Conservation (phyloP, 1,284 basidiomycete species). For the Rhodotorula sp. region DNA sequence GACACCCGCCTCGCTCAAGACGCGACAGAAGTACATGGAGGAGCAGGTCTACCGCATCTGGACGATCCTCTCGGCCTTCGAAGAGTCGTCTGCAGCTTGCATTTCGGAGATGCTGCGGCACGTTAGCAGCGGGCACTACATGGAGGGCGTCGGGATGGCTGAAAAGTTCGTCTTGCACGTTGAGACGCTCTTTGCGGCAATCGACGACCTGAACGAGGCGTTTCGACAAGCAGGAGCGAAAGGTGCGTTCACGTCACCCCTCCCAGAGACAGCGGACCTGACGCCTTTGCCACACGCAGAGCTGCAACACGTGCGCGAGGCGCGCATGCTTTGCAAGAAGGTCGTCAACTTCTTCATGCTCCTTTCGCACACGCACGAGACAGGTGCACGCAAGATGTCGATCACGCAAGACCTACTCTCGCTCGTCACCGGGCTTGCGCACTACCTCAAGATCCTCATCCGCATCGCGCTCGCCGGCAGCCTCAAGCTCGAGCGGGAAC, state of each 20-base stretch:
- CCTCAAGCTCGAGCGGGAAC: constrained; percentile 89
- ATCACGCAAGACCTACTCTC: constrained; percentile 97
- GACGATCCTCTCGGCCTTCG: constrained; percentile 97
- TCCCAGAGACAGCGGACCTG: background rate
- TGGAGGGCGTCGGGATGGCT: constrained; percentile 96
- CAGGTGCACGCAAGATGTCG: constrained; percentile 80
- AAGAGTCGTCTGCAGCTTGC: constrained; percentile 98
- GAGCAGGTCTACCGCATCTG: constrained; percentile 97
- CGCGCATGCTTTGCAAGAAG: constrained; percentile 97
- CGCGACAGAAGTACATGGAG: constrained; percentile 92
- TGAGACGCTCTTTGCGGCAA: constrained; percentile 93
- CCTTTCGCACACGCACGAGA: constrained; percentile 93
- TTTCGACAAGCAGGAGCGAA: constrained; percentile 79
- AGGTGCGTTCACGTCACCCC: constrained; percentile 56
- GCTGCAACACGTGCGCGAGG: constrained; percentile 96
- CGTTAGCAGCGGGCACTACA: constrained; percentile 92
- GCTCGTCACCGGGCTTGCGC: constrained; percentile 96
- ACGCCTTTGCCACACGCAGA: constrained; percentile 55
- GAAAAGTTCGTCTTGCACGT: constrained; percentile 99
- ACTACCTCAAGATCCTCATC: constrained; percentile 99
- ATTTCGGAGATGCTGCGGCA: constrained; percentile 98
- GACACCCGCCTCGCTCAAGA: constrained; percentile 78
- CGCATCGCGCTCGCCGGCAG: constrained; percentile 95
- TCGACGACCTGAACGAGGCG: constrained; percentile 91
- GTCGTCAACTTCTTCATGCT: constrained; percentile 98